phyloP scores from a whole-genome alignment of 2,329 filamentous ascomycete species.

The Trichothecium sympodiale region DNA sequence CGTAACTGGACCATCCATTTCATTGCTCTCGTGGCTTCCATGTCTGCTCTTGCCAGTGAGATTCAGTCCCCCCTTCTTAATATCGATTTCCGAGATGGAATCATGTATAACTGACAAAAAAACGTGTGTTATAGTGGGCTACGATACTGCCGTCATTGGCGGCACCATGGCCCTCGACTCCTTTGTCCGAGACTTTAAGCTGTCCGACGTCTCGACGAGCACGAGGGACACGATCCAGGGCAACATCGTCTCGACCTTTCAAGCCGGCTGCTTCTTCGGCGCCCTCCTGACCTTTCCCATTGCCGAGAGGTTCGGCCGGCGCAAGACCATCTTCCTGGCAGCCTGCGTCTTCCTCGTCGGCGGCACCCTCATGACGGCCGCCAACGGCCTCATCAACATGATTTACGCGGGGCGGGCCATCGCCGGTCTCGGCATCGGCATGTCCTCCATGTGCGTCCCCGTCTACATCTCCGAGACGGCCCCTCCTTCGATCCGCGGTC shows the following conservation, averaged over 20 bases:
- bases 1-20: constrained; percentile 21
- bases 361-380: constrained; percentile 37
- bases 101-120: too few species aligned
- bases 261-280: constrained; percentile 19
- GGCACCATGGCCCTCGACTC: constrained; percentile 11
- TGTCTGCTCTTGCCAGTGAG: constrained; percentile 21
- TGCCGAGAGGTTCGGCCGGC: constrained; percentile 28
- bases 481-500: constrained; percentile 37
- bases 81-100: too few species aligned
- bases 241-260: constrained; percentile 15
- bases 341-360: constrained; percentile 36
- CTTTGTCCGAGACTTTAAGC: constrained; percentile 11
- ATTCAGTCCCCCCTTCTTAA: constrained; percentile 4
- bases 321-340: constrained; percentile 25
- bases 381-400: constrained; percentile 35
- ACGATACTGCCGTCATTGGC: constrained; percentile 11
- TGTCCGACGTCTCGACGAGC: constrained; percentile 4
- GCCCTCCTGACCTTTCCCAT: constrained; percentile 21
- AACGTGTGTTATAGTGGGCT: constrained; percentile 4
- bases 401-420: constrained; percentile 43
- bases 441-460: constrained; percentile 39
- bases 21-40: constrained; percentile 19
- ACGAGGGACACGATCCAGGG: constrained; percentile 10
- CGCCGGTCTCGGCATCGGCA: constrained; percentile 36
- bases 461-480: constrained; percentile 47